Evolutionary conservation across 2,329 filamentous ascomycete species (phyloP).

Genomic region (Aspergillus sp.): DNA sequence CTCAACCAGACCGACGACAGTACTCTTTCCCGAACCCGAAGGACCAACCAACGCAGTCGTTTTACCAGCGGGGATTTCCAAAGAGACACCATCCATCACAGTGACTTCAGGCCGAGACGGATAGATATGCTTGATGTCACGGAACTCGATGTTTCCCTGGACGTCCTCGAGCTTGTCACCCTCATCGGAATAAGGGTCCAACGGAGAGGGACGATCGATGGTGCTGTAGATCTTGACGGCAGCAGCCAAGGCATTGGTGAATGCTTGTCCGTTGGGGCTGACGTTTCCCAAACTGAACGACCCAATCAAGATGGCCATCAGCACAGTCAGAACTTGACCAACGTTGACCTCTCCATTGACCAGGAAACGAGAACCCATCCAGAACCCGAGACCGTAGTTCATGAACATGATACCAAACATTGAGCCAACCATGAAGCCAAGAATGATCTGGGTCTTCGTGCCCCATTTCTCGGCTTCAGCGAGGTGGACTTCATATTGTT

Average conservation of each 20-base stretch:
- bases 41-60: conserved; percentile 91
- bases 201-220: conserved; percentile 81
- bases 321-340: conserved; percentile 74
- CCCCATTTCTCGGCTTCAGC: conserved; percentile 72
- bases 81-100: conserved; percentile 79
- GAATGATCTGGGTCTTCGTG: conserved; percentile 68
- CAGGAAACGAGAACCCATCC: conserved; percentile 78
- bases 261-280: conserved; percentile 80
- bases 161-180: conserved; percentile 74
- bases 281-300: conserved; percentile 89
- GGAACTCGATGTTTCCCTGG: conserved; percentile 75
- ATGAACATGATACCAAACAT: conserved; percentile 84
- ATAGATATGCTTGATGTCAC: conserved; percentile 87
- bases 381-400: conserved; percentile 85
- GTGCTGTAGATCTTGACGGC: conserved; percentile 91
- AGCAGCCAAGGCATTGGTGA: conserved; percentile 78
- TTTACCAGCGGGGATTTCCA: conserved; percentile 82
- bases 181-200: conserved; percentile 70
- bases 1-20: conserved; percentile 88
- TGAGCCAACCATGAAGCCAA: conserved; percentile 75
- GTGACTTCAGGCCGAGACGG: conserved; percentile 87
- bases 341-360: conserved; percentile 65
- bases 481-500: conserved; percentile 78
- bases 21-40: conserved; percentile 92
- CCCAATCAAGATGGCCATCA: conserved; percentile 89